Base-by-base conservation (phyloP, 2,329 filamentous ascomycete species). In the Colletotrichum siamense region DNA sequence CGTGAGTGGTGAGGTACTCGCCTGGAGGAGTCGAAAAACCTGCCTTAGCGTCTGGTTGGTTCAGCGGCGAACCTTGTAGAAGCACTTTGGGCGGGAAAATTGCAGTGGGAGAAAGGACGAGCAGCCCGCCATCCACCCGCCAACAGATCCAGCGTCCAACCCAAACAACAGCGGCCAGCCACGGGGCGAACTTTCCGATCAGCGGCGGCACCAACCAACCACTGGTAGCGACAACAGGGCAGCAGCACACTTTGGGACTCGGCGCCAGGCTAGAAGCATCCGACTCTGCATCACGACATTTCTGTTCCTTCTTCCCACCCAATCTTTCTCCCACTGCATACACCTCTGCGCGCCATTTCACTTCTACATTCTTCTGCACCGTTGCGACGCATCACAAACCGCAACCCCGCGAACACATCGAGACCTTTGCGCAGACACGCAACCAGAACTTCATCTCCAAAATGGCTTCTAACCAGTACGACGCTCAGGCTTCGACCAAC, bases 401-500 rank as follows among this genome's bases (percentile, higher is more conserved):
- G 4, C 30, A 64, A 9, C 7, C 44, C 9, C 44, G 44, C 61
- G 32, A 64, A 39, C 13, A 64, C 36, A 26, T n/a, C 22, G 30
- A 32, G 28, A 55, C n/a, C 39, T 32, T 69, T 64, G 65, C 59
- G 26, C 68, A 67, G n/a, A 72, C 49, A 63, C 28, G 30, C 10
- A 34, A n/a, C 36, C 52, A 55, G 24, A 18, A 9, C 24, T 30
- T 16, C 30, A 2, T 7, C 22, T 44, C 69, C 57, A 83, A 69
- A 78, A 90, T 89, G 88, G 81, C 87, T 82, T 88, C 89, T 90
- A 90, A 90, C 83, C 83, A 88, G 77, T 88, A 84, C 81, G 89
- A 90, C 78, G 82, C 86, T 63, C 91, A 94, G 92, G 92, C 92
- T 86, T 93, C 91, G 78, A 99, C 96, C 89, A 99, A 99, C 94